Percentiles rank a stretch among this genome's conserved stretches.
Conservation (phyloP, 192 early-diverging fungal genomes). For the Allomyces macrogynus region DNA sequence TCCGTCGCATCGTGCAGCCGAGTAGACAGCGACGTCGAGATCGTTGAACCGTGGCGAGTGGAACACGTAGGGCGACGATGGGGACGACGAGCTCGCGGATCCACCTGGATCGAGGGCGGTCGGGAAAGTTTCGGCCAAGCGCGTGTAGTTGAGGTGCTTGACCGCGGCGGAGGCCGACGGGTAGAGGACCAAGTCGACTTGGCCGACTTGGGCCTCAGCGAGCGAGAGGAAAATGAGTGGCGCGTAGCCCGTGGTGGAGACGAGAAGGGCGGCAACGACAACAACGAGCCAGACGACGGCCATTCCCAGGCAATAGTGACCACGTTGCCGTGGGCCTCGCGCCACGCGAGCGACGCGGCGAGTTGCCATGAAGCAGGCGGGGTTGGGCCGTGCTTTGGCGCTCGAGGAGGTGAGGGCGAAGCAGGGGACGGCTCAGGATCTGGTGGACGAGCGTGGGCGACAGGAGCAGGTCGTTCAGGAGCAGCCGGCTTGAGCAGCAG, state of each 20-base stretch:
- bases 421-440: too few relatives aligned
- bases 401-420: too few relatives aligned
- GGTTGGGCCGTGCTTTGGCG: too few relatives aligned
- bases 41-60: constrained; percentile 4
- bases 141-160: constrained; percentile 7
- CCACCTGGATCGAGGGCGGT: not conserved
- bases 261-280: constrained; percentile 7
- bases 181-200: constrained; percentile 7
- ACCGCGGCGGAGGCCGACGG: constrained; percentile 1
- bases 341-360: not conserved
- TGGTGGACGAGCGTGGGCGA: too few relatives aligned
- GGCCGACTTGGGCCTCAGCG: constrained; percentile 7
- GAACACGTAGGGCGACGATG: constrained; percentile 3
- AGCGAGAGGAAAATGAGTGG: constrained; percentile 8
- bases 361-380: not conserved
- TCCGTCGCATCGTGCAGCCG: not conserved
- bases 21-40: constrained; percentile 4
- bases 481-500: too few relatives aligned
- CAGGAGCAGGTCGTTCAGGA: too few relatives aligned
- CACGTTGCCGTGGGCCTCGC: constrained; percentile 9
- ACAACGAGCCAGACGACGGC: constrained; percentile 9
- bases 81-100: too few relatives aligned
- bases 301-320: constrained; percentile 11
- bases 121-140: not conserved
- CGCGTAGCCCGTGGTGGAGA: constrained; percentile 7